A percentile compares a stretch with the other conserved stretches of the same genome.
phyloP scores from a whole-genome alignment of 768 basidiomycete genomes.

The Naganishia vishniacii region DNA sequence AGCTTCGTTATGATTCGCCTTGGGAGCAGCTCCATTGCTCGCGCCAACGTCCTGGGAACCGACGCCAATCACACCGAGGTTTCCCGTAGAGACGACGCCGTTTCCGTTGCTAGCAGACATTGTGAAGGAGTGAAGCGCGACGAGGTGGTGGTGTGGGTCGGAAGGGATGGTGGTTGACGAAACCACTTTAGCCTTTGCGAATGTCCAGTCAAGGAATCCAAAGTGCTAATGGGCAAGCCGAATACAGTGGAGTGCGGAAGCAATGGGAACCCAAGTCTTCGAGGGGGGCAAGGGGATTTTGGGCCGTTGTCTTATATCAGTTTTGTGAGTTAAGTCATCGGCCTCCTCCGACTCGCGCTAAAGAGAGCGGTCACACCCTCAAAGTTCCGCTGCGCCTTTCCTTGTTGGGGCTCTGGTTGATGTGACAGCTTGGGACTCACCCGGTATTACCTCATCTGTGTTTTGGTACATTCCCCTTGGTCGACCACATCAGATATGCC shows the following conservation, averaged over 20 bases:
- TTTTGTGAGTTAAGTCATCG: not conserved
- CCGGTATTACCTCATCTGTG: no score
- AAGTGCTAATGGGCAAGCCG: not conserved
- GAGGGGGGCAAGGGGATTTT: not conserved
- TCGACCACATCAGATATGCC: no score
- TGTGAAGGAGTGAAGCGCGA: not conserved
- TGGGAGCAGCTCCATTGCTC: not conserved
- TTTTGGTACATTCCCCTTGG: no score
- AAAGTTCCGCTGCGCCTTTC: no score
- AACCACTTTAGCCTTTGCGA: not conserved
- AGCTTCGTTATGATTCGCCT: constrained; percentile 2
- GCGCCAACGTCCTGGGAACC: not conserved
- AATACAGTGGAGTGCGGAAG: not conserved
- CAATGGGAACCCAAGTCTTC: no score
- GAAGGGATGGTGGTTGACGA: not conserved
- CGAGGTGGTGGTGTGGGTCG: not conserved
- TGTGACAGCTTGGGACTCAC: no score
- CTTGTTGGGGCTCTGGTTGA: no score
- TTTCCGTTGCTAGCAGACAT: constrained; percentile 18
- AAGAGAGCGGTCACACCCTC: no score
- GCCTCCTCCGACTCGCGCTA: not conserved
- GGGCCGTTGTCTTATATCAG: not conserved
- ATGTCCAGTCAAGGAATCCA: constrained; percentile 19
- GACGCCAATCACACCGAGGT: constrained; percentile 11
- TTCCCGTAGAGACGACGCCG: constrained; percentile 14